Conservation (phyloP, 352 stramenopile genomes). For the Blastocystis sp. region DNA sequence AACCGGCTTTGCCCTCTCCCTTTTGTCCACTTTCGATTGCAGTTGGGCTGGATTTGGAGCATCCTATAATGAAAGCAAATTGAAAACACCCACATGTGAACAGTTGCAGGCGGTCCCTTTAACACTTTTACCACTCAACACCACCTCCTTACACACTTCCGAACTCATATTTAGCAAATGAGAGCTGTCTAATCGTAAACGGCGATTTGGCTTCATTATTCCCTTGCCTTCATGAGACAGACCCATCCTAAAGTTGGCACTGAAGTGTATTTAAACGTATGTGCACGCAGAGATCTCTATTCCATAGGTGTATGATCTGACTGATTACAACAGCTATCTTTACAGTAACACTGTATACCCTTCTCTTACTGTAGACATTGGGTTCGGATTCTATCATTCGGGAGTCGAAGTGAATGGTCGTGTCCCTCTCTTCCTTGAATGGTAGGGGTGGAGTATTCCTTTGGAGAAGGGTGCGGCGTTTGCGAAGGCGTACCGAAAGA, state of each 20-base stretch:
- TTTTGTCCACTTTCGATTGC: not conserved
- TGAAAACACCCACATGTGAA: constrained; percentile 18
- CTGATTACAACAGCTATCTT: constrained; percentile 36
- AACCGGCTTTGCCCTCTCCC: not conserved
- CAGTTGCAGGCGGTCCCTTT: constrained; percentile 33
- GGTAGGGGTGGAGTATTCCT: constrained; percentile 51
- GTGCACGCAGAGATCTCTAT: not conserved
- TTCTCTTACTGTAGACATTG: constrained; percentile 13
- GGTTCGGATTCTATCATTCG: constrained; percentile 44
- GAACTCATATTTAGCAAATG: not conserved
- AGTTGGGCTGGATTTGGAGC: not conserved
- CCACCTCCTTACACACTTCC: constrained; percentile 51
- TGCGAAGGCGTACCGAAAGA: constrained; percentile 17
- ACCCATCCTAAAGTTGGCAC: constrained; percentile 1
- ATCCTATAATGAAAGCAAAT: not conserved
- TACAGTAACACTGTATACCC: constrained; percentile 8
- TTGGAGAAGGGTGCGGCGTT: constrained; percentile 26
- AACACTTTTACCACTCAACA: constrained; percentile 41
- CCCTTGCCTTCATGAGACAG: not conserved
- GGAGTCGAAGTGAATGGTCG: constrained; percentile 55
- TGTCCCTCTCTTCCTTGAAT: not conserved
- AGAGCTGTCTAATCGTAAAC: not conserved
- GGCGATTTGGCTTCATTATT: constrained; percentile 3
- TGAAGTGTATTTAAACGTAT: constrained; percentile 62
- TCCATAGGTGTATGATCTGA: constrained; percentile 50